Percentiles rank a stretch among this genome's conserved stretches.
Evolutionary conservation across 352 stramenopile genomes (phyloP).

Genomic region (Phytophthora cactorum): DNA sequence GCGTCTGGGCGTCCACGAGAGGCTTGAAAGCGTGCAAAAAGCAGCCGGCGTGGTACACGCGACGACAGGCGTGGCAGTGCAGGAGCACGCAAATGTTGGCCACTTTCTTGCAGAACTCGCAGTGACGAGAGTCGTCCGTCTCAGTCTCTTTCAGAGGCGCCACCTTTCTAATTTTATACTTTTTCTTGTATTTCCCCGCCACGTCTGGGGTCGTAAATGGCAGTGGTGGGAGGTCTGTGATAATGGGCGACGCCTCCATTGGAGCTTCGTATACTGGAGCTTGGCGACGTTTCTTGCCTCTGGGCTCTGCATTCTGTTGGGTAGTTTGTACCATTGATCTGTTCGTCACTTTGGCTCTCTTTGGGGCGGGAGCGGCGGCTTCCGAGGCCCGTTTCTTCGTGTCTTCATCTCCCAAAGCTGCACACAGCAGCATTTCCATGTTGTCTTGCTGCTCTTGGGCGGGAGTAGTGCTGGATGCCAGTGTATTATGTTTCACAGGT

Average conservation of each 20-base stretch:
- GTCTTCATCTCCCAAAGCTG: not conserved
- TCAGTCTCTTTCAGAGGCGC: slow-evolving; percentile 5
- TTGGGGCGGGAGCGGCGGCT: slow-evolving; percentile 3
- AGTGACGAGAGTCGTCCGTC: slow-evolving; percentile 20
- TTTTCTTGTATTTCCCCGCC: not conserved
- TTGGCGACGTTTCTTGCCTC: slow-evolving; percentile 38
- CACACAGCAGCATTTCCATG: slow-evolving; percentile 12
- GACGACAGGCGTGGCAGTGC: slow-evolving; percentile 46
- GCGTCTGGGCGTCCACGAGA: slow-evolving; percentile 25
- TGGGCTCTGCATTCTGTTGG: not conserved
- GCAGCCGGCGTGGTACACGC: slow-evolving; percentile 56
- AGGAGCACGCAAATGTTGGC: slow-evolving; percentile 44
- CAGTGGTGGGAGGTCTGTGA: slow-evolving; percentile 39
- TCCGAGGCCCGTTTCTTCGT: slow-evolving; percentile 25
- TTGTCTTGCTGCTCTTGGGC: slow-evolving; percentile 13
- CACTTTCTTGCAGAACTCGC: slow-evolving; percentile 52
- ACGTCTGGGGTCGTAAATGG: slow-evolving; percentile 29
- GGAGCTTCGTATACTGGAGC: slow-evolving; percentile 12
- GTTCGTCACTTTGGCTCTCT: slow-evolving; percentile 4
- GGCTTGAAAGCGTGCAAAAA: slow-evolving; percentile 44
- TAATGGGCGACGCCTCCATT: slow-evolving; percentile 30
- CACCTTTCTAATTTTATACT: slow-evolving; percentile 12
- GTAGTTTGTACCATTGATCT: slow-evolving; percentile 6
- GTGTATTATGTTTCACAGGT: not conserved
- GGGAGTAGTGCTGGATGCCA: not conserved